phyloP scores from a whole-genome alignment of 2,329 filamentous ascomycete genomes.

The Bipolaris cookei region DNA sequence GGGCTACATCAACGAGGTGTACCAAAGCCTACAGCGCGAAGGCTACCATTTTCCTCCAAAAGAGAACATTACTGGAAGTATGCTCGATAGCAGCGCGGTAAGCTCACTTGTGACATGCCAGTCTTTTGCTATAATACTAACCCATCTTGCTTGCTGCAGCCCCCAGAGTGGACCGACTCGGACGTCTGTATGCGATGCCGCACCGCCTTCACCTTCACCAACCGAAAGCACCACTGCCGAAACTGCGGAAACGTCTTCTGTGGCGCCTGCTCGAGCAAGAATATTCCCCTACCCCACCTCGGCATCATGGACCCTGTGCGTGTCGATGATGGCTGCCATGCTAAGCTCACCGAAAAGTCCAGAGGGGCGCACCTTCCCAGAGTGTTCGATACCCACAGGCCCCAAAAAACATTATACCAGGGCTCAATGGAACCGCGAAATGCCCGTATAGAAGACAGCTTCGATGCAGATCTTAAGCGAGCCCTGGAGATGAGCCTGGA shows the following conservation, averaged over 20 bases:
- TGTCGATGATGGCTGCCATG: constrained; percentile 95
- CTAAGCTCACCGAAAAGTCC: constrained; percentile 80
- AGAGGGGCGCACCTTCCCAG: constrained; percentile 52
- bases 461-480: constrained; percentile 92
- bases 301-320: constrained; percentile 90
- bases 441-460: constrained; percentile 85
- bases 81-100: constrained; percentile 96
- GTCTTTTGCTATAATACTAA: background rate
- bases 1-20: constrained; percentile 86
- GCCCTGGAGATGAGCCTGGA: constrained; percentile 97
- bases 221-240: constrained; percentile 96
- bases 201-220: constrained; percentile 95
- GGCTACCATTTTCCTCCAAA: constrained; percentile 89
- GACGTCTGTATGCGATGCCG: constrained; percentile 99
- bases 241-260: constrained; percentile 99
- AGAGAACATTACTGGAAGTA: constrained; percentile 87
- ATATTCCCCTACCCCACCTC: constrained; percentile 84
- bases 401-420: constrained; percentile 66
- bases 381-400: constrained; percentile 57
- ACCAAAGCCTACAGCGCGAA: constrained; percentile 79
- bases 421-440: constrained; percentile 87
- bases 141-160: constrained; percentile 57
- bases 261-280: constrained; percentile 90
- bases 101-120: constrained; percentile 45
- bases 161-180: constrained; percentile 96